Percentiles rank a stretch among this genome's conserved stretches.
phyloP scores from a whole-genome alignment of 129 eudicot species.

The Cynara cardunculus region DNA sequence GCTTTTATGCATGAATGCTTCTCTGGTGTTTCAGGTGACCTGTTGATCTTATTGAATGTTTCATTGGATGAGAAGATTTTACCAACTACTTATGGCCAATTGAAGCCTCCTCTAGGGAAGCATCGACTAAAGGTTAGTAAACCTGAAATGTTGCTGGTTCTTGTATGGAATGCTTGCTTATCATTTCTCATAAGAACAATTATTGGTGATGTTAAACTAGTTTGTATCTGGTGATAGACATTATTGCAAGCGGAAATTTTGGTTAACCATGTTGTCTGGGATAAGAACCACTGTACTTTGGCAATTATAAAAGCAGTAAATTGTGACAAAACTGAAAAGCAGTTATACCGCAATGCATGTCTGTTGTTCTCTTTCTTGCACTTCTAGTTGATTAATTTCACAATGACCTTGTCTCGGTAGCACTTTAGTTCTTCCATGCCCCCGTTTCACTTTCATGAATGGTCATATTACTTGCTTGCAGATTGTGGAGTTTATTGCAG shows the following conservation, averaged over 20 bases:
- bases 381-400: not conserved
- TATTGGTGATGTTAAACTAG: not conserved
- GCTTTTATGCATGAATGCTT: not conserved
- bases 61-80: conserved; percentile 72
- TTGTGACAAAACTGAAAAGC: not conserved
- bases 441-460: not conserved
- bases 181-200: not conserved
- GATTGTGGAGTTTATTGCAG: conserved; percentile 88
- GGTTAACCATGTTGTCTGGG: not conserved
- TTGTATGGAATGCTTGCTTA: not conserved
- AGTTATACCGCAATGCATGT: not conserved
- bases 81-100: conserved; percentile 84
- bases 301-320: not conserved
- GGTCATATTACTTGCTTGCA: conserved; percentile 23
- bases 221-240: not conserved
- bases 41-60: conserved; percentile 62
- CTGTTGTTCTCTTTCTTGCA: not conserved
- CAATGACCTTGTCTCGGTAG: not conserved
- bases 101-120: conserved; percentile 91
- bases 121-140: conserved; percentile 84
- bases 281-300: not conserved
- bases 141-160: not conserved
- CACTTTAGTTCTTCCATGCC: not conserved
- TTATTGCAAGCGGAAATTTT: not conserved
- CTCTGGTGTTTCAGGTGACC: conserved; percentile 46